Base-by-base conservation (phyloP, 2,329 filamentous ascomycete genomes). In the Phoma sp. region DNA sequence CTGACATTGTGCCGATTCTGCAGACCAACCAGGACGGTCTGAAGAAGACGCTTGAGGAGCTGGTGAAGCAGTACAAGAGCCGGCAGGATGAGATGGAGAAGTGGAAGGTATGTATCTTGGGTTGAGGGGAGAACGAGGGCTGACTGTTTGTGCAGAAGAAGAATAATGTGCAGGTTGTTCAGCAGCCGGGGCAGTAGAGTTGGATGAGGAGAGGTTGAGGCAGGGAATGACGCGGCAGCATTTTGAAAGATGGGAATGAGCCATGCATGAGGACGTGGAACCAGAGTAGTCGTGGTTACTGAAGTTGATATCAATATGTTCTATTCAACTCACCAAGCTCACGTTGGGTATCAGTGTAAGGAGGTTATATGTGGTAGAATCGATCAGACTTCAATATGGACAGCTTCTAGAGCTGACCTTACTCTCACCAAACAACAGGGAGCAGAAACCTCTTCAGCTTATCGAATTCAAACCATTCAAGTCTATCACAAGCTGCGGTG, bases 71-170 rank as follows among this genome's bases (percentile, higher is more conserved):
- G 79, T 98, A 98, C 83, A 96, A 96, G 81, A 80, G 82, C 29
- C 96, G 96, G 78, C 93, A 99, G 76, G 87, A 92, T 37, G 95
- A 99, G 73, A 85, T 99, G 82, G 94, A 99, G 75, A 93, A 89
- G 77, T 99, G 95, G 95, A 99, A 99, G 91, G 94, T 96, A 79
- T 55, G 86, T n/a, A n/a, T n/a, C n/a, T n/a, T n/a, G n/a, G n/a
- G n/a, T n/a, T n/a, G n/a, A n/a, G n/a, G n/a, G n/a, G n/a, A n/a
- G n/a, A n/a, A n/a, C n/a, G n/a, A n/a, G n/a, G 56, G 51, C 48
- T 57, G 13, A 57, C 48, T 46, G 32, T 51, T 25, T 6, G 25
- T 44, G 40, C 76, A 93, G 90, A 93, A 92, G 77, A 93, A 92
- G 85, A 91, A 95, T 79, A 94, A 94, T 70, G 85, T 95, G 46